Evolutionary conservation across 805 yeast genomes (phyloP), one percentile per base, ranked within the genome.

Genomic region (Yarrowia divulgata): DNA sequence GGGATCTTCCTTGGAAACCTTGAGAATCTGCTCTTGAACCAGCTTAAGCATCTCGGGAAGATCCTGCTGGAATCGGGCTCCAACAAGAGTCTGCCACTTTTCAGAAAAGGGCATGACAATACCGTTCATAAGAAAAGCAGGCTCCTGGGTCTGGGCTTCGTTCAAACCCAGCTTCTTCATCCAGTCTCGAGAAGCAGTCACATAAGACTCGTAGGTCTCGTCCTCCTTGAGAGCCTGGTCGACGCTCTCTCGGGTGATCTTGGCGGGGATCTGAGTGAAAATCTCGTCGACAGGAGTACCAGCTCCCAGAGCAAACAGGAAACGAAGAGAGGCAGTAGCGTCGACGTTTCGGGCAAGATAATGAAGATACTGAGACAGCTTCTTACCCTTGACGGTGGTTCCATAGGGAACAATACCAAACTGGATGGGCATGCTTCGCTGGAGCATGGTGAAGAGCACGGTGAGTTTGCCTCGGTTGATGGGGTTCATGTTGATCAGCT

Each of bases 341-440:
- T 43, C 34, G 19, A 58, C 52, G 49, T 52, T 45, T 29, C 46
- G 39, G 14, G 67, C 42, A 13, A 74, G 40, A 34, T 68, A 72
- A 32, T 70, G 60, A 13, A 74, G 35, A 19, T 71, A 73, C 55
- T 70, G 48, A 0, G 77, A 70, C 10, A 73, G 63, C 10, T 64
- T 40, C 23, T 69, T 70, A 60, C 76, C 75, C 19, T 73, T 73
- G 14, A 54, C 71, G 19, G 73, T 71, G 14, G 71, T 69, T 7
- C 71, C 73, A 2, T 90, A 70, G 0, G 98, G 97, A n/a, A 94
- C 80, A 2, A 94, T 71, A 8, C 98, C 99, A 66, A 94, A 75
- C 77, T 93, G 89, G 72, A 93, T 90, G 0, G 97, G 91, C 18
- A 90, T 82, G 0, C 87, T 86, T 52, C 85, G 83, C 13, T 83